Base-by-base conservation (phyloP, 2,329 filamentous ascomycete species). In the Coniochaeta sp. region DNA sequence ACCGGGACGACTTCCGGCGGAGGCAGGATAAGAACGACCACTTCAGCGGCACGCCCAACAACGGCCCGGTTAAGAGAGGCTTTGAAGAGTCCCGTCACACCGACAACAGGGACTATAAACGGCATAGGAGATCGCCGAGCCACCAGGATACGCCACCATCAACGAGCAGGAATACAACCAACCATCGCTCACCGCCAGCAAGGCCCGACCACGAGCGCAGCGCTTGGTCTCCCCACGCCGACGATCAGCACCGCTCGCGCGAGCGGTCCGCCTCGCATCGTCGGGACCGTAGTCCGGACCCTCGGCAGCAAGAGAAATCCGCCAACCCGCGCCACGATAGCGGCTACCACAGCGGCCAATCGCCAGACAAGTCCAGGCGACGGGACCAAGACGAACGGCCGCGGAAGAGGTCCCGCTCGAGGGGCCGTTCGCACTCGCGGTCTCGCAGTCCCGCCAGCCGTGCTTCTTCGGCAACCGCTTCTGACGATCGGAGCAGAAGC, bases 311-410 rank as follows among this genome's bases (percentile, higher is more conserved):
- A 22, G 38, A 42, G 12, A 42, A 26, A 14, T 45, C 26, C 10
- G 7, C 18, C 1, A 57, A 58, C 28, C 49, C 51, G 38, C 59
- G 57, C 3, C 57, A 62, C 18, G 61, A 64, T 31, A 63, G 61
- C 30, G 62, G 62, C 26, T 64, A 63, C 49, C 57, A 63, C 7
- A 62, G 62, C 28, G 59, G 58, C 16, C 56, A 61, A 16, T 60
- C 62, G 3, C 51, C 52, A 3, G 59, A 61, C 6, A 58, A 48
- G 52, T 14, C 18, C 20, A 42, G 47, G 28, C 47, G 47, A 16
- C 18, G 14, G 9, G 18, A 32, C 28, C 28, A 49, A 42, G 48
- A 20, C n/a, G 22, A 33, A 42, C 49, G 38, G 18, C 28, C 40
- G 32, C 16, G 30, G 46, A 46, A 31, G 12, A 26, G 35, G 9